phyloP scores from a whole-genome alignment of 2,329 filamentous ascomycete species.

The Diaporthe aspalathi region DNA sequence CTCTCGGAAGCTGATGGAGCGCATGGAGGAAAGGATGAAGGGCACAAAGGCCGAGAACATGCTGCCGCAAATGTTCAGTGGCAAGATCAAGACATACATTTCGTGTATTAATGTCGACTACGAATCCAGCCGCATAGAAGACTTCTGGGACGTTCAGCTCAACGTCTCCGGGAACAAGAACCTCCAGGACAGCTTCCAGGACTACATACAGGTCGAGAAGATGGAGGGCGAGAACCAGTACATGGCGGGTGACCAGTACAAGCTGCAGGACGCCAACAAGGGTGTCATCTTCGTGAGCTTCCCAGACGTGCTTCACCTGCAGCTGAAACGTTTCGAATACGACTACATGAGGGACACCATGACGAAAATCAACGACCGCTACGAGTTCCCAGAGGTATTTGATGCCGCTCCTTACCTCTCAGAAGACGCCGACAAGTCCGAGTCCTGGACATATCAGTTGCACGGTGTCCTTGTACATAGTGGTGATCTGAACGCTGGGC shows the following conservation, averaged over 20 bases:
- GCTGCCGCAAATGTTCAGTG: constrained; percentile 90
- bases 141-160: constrained; percentile 99
- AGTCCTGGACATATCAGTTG: constrained; percentile 90
- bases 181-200: constrained; percentile 91
- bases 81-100: constrained; percentile 98
- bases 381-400: constrained; percentile 87
- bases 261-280: constrained; percentile 96
- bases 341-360: constrained; percentile 95
- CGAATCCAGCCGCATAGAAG: constrained; percentile 93
- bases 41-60: constrained; percentile 91
- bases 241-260: constrained; percentile 88
- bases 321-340: constrained; percentile 98
- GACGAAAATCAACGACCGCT: constrained; percentile 98
- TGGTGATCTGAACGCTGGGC: constrained; percentile 94
- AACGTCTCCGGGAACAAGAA: constrained; percentile 96
- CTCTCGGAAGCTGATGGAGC: constrained; percentile 96
- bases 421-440: constrained; percentile 85
- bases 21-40: constrained; percentile 98
- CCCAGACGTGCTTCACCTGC: constrained; percentile 91
- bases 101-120: constrained; percentile 99
- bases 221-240: constrained; percentile 99
- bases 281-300: constrained; percentile 97
- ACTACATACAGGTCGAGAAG: constrained; percentile 96
- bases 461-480: constrained; percentile 97
- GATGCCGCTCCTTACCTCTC: constrained; percentile 90